phyloP scores from a whole-genome alignment of 2,329 filamentous ascomycete species.

The Trichoderma brevicompactum region DNA sequence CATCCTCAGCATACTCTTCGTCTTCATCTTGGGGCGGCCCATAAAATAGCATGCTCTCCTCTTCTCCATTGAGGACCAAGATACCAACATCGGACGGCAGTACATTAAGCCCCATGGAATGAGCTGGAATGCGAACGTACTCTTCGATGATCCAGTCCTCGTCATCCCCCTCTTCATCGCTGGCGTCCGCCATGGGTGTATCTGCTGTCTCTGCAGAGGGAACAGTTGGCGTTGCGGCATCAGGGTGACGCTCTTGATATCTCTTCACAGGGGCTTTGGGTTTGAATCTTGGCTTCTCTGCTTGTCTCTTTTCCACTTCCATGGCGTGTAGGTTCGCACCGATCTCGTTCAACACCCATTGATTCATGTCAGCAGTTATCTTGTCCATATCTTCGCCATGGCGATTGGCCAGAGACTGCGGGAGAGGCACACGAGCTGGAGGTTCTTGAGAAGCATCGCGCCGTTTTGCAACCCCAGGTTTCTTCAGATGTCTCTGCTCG shows the following conservation, averaged over 20 bases:
- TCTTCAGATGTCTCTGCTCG: slow-evolving; percentile 41
- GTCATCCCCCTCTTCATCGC: slow-evolving; percentile 53
- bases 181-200: slow-evolving; percentile 46
- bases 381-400: slow-evolving; percentile 53
- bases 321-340: slow-evolving; percentile 55
- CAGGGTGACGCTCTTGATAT: slow-evolving; percentile 61
- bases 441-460: slow-evolving; percentile 34
- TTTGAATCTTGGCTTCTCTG: slow-evolving; percentile 50
- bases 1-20: slow-evolving; percentile 61
- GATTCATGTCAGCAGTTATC: slow-evolving; percentile 60
- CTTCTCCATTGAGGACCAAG: slow-evolving; percentile 60
- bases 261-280: slow-evolving; percentile 61
- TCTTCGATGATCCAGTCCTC: slow-evolving; percentile 68
- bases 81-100: slow-evolving; percentile 58
- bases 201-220: slow-evolving; percentile 32
- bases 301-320: slow-evolving; percentile 47
- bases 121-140: slow-evolving; percentile 64
- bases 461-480: slow-evolving; percentile 39
- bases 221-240: slow-evolving; percentile 31
- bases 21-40: slow-evolving; percentile 64
- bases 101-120: slow-evolving; percentile 53
- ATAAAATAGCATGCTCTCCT: slow-evolving; percentile 65
- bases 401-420: slow-evolving; percentile 41
- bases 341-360: slow-evolving; percentile 63
- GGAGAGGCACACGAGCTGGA: slow-evolving; percentile 38